Evolutionary conservation across 106 monocot species (phyloP).

Genomic region (Dendrobium nobile): DNA sequence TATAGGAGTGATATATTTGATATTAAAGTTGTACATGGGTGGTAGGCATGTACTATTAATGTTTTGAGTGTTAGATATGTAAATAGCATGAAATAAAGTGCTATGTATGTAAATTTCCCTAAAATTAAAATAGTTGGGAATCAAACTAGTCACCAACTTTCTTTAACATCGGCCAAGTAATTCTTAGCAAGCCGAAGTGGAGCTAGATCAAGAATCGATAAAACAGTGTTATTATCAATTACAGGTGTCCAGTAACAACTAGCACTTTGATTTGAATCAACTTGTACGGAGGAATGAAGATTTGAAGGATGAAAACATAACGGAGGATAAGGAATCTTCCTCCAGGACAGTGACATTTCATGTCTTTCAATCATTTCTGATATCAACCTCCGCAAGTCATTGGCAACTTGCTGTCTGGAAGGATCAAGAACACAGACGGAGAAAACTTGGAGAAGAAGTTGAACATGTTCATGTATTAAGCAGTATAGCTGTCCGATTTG

Average conservation of each 20-base stretch:
- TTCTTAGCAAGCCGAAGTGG: slow-evolving; percentile 47
- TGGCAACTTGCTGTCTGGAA: slow-evolving; percentile 48
- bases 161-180: slow-evolving; percentile 68
- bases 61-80: no score
- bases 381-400: slow-evolving; percentile 48
- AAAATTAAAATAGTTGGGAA: slow-evolving; percentile 1
- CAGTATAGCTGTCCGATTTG: slow-evolving; percentile 64
- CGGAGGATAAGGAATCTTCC: slow-evolving; percentile 33
- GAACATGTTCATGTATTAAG: slow-evolving; percentile 80
- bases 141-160: slow-evolving; percentile 48
- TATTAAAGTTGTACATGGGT: no score
- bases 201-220: slow-evolving; percentile 74
- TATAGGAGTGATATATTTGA: no score
- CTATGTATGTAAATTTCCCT: not conserved
- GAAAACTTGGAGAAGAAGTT: slow-evolving; percentile 63
- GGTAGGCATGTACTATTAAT: no score
- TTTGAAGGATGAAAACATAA: slow-evolving; percentile 36
- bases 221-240: slow-evolving; percentile 23
- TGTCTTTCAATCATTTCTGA: slow-evolving; percentile 50
- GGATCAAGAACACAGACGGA: slow-evolving; percentile 75
- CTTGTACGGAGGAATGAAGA: not conserved
- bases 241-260: slow-evolving; percentile 39
- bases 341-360: slow-evolving; percentile 41
- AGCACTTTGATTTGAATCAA: slow-evolving; percentile 16
- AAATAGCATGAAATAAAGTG: no score